Conservation (phyloP, 805 yeast genomes). For the Saccharomycopsis malanga region DNA sequence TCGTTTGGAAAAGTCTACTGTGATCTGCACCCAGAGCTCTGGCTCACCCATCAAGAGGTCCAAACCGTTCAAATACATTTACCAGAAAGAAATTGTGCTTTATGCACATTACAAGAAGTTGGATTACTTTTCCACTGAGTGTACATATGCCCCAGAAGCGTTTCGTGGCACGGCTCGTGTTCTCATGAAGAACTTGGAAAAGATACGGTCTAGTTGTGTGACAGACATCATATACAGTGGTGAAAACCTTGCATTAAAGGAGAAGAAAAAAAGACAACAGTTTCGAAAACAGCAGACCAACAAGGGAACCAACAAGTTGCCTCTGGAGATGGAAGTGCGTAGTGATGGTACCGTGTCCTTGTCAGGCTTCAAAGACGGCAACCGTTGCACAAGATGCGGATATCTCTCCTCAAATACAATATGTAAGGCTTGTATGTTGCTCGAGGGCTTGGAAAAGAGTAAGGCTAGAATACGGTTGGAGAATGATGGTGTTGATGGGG, state of each 20-base stretch:
- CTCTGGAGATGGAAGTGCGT: slow-evolving; percentile 42
- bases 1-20: slow-evolving; percentile 79
- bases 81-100: slow-evolving; percentile 93
- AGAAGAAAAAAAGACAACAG: slow-evolving; percentile 35
- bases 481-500: slow-evolving; percentile 46
- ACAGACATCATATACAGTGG: slow-evolving; percentile 94
- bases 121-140: slow-evolving; percentile 95
- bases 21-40: slow-evolving; percentile 71
- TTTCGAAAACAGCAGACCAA: slow-evolving; percentile 29
- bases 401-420: slow-evolving; percentile 80
- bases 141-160: slow-evolving; percentile 98
- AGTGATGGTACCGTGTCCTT: slow-evolving; percentile 55
- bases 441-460: slow-evolving; percentile 75
- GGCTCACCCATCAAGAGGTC: slow-evolving; percentile 88
- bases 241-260: slow-evolving; percentile 67
- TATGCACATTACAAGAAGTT: slow-evolving; percentile 94
- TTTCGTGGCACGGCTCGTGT: slow-evolving; percentile 96
- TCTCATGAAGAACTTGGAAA: slow-evolving; percentile 80
- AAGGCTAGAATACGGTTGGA: slow-evolving; percentile 62
- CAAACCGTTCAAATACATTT: slow-evolving; percentile 92
- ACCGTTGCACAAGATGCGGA: slow-evolving; percentile 83
- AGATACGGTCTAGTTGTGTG: slow-evolving; percentile 86
- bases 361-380: slow-evolving; percentile 48
- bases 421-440: slow-evolving; percentile 87
- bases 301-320: slow-evolving; percentile 20